Evolutionary conservation across 805 yeast genomes (phyloP), one percentile per base, ranked within the genome.

Genomic region (Candida nanaspora): DNA sequence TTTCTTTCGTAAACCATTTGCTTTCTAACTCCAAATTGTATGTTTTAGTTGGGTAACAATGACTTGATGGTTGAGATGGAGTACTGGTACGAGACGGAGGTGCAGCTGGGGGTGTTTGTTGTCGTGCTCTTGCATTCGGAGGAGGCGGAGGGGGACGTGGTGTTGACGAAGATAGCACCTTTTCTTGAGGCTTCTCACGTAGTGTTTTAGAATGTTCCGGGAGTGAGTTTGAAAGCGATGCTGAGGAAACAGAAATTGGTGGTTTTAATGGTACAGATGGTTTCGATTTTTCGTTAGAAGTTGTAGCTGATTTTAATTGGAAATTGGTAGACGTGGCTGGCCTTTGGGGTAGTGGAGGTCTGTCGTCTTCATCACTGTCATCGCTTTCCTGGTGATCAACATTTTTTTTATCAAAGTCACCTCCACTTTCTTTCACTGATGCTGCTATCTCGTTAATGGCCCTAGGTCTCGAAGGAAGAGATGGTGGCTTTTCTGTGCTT

Each of bases 1-100:
- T 45, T 8, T 55, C 49, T 13, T 59, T 51, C 1, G 69, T 61
- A 53, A 63, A 76, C 81, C 81, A 76, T 1, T 71, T 70, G 0
- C 68, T 50, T 0, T 52, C 39, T 3, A 75, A 53, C 35, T 74
- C 71, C 27, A 74, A 47, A 46, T 76, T 68, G 2, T 72, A 34
- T n/a, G n/a, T n/a, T n/a, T n/a, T n/a, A n/a, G n/a, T n/a, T n/a
- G n/a, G n/a, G n/a, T n/a, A n/a, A n/a, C n/a, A n/a, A n/a, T n/a
- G n/a, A n/a, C n/a, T n/a, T n/a, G n/a, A n/a, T n/a, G n/a, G n/a
- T n/a, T n/a, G n/a, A n/a, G n/a, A n/a, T n/a, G n/a, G n/a, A n/a
- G n/a, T n/a, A 8, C 33, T 15, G 6, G 33, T 9, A 13, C 31
- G 19, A 19, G 46, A 46, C 7, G 57, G 59, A 9, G 57, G 43